Base-by-base conservation (phyloP, 164 flowering plant species). In the Tetracentron sinense region DNA sequence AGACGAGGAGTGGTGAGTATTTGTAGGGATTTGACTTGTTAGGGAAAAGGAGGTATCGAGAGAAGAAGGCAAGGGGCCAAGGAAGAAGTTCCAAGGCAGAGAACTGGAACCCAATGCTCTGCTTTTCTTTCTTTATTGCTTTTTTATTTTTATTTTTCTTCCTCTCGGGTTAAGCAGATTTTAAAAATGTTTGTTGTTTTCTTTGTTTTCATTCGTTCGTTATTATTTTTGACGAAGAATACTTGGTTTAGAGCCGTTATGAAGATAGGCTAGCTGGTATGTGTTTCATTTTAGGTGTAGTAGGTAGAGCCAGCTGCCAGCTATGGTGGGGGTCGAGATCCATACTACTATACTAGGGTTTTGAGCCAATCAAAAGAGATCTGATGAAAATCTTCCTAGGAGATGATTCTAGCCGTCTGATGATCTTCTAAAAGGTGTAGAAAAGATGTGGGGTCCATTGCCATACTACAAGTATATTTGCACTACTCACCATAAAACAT, bases 61-160 rank as follows among this genome's bases (percentile, higher is more conserved):
- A 65, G 71, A 58, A 54, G 62, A 60, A 60, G 64, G 59, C 78
- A 82, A 76, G 63, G 69, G 60, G 80, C 81, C 87, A 80, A 83
- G 58, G 64, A 65, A 68, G 72, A 80, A 60, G 74, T 3, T 72
- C 78, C 83, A 76, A 81, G 61, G 66, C 29, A 38, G 17, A 51
- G 76, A 62, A 74, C 73, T 77, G 72, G 58, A 69, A 77, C 74
- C 77, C 78, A 54, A 81, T 63, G 78, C 76, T 60, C 1, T 38
- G 51, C 30, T 50, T 23, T 67, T 58, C 44, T 44, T 48, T 56
- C 42, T 64, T 51, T 54, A 16, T 69, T 63, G 58, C 23, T 44
- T 63, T 20, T 26, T 8, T 38, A 44, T 17, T 61, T 49, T 4
- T 35, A 15, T 26, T n/a, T 25, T 48, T 53, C 49, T 44, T 52